Conservation (phyloP, 208 protist genomes). For the Hexamita inflata region DNA sequence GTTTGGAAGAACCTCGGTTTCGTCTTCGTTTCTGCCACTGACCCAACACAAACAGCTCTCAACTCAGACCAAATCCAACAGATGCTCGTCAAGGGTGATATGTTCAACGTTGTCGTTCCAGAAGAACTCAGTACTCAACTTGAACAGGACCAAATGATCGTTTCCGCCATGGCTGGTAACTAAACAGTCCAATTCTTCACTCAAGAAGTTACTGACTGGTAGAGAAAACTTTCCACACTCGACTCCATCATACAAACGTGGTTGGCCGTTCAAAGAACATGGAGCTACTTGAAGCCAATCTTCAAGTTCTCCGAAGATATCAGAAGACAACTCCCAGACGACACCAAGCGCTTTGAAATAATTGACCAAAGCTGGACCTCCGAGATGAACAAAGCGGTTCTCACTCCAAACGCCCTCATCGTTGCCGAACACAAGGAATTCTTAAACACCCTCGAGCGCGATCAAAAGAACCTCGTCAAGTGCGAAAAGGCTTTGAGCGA, state of each 20-base stretch:
- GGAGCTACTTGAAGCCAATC: conserved; percentile 34
- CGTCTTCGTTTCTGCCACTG: not conserved
- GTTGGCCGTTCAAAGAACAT: conserved; percentile 27
- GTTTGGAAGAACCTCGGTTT: conserved; percentile 22
- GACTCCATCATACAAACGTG: conserved; percentile 28
- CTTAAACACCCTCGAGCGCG: conserved; percentile 38
- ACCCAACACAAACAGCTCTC: not conserved
- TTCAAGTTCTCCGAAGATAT: conserved; percentile 39
- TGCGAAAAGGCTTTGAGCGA: conserved; percentile 85
- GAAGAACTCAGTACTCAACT: conserved; percentile 27
- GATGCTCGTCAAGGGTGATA: no score
- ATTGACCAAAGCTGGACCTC: conserved; percentile 23
- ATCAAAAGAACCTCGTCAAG: conserved; percentile 10
- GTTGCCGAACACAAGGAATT: conserved; percentile 67
- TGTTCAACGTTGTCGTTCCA: not conserved
- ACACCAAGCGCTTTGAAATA: conserved; percentile 30
- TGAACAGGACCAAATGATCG: conserved; percentile 13
- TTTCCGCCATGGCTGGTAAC: conserved; percentile 25
- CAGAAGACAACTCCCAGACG: conserved; percentile 27
- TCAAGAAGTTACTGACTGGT: conserved; percentile 27
- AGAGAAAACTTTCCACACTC: not conserved
- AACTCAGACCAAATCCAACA: not conserved
- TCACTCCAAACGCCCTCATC: conserved; percentile 31
- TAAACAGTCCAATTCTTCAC: conserved; percentile 12
- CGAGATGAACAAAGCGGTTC: not conserved